Base-by-base conservation (phyloP, 495 filamentous ascomycete genomes). In the Venustampulla echinocandica region DNA sequence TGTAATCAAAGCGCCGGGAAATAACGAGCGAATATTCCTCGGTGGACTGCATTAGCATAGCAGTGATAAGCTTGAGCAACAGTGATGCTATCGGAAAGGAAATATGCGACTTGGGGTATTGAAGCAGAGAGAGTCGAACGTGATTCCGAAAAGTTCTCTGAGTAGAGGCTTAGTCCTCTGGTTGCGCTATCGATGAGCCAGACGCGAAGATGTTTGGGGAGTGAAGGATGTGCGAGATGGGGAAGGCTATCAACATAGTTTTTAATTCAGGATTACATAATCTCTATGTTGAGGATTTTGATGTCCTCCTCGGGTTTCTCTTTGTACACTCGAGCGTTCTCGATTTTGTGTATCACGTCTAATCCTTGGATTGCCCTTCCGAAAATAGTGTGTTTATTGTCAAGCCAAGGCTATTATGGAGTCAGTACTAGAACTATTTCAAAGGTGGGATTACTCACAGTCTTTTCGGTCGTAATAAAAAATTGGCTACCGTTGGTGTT, bases 381-480 rank as follows among this genome's bases (percentile, higher is more conserved):
- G 60, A 99, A 99, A 30, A 99, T 82, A 0, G 92, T 97, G 60
- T 99, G 92, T 63, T 95, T 95, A 47, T 82, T 81, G 61, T 99
- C 92, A 46, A 99, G 66, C 93, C 93, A 99, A 11, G 89, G 82
- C 75, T 79, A 48, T 11, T 1, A 22, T 35, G 36, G 9, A 14
- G 27, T 35, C 20, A 51, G 23, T 9, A 6, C 10, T 5, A 22
- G 18, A 6, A 9, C 20, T 14, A 20, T 17, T 20, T 23, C 20
- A 40, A 6, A 21, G 25, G 46, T 33, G 18, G 34, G 20, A 28
- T 24, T 27, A 66, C 70, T 64, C 60, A 77, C 75, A 10, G 92
- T 87, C 68, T 92, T 92, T 63, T 97, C 92, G 1, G 92, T 96
- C 4, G 92, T 97, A 49, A 99, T 95, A 55, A 99, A 99, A 64